Conservation (phyloP, 495 filamentous ascomycete genomes). For the Tuber melanosporum region DNA sequence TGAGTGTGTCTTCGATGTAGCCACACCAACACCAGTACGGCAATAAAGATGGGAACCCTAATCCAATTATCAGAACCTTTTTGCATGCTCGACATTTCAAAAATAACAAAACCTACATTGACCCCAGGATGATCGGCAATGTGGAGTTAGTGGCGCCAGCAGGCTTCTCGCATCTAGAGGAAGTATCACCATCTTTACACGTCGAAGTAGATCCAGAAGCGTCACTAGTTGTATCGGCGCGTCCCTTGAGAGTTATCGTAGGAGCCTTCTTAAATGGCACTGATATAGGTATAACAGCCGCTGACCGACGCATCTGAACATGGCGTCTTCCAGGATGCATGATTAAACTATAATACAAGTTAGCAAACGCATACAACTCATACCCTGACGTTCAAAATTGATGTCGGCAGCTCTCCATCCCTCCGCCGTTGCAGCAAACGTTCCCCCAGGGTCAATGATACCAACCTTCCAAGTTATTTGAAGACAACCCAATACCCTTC, state of each 20-base stretch:
- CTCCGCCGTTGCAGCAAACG: background rate
- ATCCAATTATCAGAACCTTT: slow-evolving; percentile 6
- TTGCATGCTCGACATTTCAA: background rate
- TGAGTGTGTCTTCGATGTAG: slow-evolving; percentile 70
- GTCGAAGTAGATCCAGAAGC: slow-evolving; percentile 6
- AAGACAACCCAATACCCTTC: background rate
- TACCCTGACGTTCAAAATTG: background rate
- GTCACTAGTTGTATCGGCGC: slow-evolving; percentile 5
- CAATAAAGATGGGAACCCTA: slow-evolving; percentile 66
- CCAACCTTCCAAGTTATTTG: background rate
- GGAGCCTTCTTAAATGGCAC: slow-evolving; percentile 9
- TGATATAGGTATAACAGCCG: slow-evolving; percentile 2
- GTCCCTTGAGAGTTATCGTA: slow-evolving; percentile 14
- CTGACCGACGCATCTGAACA: slow-evolving; percentile 23
- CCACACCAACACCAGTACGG: slow-evolving; percentile 61
- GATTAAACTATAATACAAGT: slow-evolving; percentile 7
- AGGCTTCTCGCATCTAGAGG: slow-evolving; percentile 52
- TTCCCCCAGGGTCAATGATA: background rate
- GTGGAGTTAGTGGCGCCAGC: slow-evolving; percentile 54
- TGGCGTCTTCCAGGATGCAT: slow-evolving; percentile 32
- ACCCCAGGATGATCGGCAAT: slow-evolving; percentile 70
- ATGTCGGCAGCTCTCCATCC: background rate
- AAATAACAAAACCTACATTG: slow-evolving; percentile 59
- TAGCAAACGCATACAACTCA: slow-evolving; percentile 1
- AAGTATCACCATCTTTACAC: slow-evolving; percentile 35